Conservation (phyloP, 805 yeast species). For the Yarrowia porcina region DNA sequence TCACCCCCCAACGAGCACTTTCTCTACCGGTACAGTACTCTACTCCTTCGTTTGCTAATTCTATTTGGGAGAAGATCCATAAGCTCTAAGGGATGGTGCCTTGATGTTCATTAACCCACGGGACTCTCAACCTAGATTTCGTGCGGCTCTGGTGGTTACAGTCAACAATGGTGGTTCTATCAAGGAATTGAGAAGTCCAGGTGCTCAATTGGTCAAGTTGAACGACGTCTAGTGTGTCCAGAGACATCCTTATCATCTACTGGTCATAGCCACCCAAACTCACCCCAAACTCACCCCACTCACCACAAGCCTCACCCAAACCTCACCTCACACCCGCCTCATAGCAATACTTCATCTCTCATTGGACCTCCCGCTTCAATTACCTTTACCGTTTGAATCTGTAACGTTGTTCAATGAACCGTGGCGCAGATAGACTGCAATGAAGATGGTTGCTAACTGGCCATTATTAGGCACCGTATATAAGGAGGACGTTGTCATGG, state of each 20-base stretch:
- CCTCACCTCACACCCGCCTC: no score
- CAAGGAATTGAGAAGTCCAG: no score
- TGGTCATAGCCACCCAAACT: no score
- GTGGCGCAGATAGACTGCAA: neutral
- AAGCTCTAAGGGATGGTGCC: slow-evolving; percentile 4
- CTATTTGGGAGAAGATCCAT: neutral
- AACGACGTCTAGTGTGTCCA: no score
- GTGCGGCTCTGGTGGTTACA: neutral
- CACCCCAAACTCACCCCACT: no score
- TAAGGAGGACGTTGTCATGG: neutral
- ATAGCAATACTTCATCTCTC: neutral
- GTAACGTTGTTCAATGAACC: neutral
- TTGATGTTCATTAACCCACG: neutral
- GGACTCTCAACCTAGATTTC: neutral
- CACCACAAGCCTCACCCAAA: no score
- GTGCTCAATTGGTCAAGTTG: no score
- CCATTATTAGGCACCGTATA: neutral
- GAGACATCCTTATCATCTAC: no score
- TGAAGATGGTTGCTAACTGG: slow-evolving; percentile 3
- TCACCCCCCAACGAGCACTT: no score
- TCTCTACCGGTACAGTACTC: no score
- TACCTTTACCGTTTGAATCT: slow-evolving; percentile 6
- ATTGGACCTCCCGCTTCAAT: neutral
- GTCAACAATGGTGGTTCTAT: no score
- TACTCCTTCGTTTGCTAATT: no score